A percentile compares a stretch with the other conserved stretches of the same genome.
Conservation (phyloP, 2,329 filamentous ascomycete species). For the Macrophomina phaseolina region DNA sequence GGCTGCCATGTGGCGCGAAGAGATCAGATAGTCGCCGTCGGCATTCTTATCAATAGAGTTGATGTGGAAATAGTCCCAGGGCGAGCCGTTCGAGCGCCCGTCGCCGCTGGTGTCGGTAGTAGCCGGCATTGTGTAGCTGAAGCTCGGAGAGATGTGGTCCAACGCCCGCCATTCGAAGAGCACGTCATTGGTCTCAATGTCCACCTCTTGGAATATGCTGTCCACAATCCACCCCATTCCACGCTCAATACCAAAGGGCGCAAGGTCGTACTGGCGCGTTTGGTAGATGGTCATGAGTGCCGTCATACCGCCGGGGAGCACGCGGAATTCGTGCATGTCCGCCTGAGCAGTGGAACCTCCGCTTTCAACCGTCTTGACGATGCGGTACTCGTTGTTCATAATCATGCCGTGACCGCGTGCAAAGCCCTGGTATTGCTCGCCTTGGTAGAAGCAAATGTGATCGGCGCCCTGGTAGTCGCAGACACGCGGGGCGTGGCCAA, state of each 20-base stretch:
- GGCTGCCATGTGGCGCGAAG: slow-evolving; percentile 31
- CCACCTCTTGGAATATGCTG: slow-evolving; percentile 60
- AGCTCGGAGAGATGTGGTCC: slow-evolving; percentile 60
- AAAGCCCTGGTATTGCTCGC: slow-evolving; percentile 58
- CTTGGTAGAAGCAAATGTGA: slow-evolving; percentile 61
- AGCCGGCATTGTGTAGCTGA: slow-evolving; percentile 53
- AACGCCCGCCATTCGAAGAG: slow-evolving; percentile 66
- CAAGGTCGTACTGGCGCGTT: slow-evolving; percentile 53
- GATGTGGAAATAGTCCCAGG: slow-evolving; percentile 63
- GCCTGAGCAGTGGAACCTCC: slow-evolving; percentile 48
- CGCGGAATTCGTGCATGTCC: slow-evolving; percentile 61
- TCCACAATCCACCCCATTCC: slow-evolving; percentile 60
- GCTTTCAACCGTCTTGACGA: slow-evolving; percentile 54
- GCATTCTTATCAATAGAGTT: slow-evolving; percentile 52
- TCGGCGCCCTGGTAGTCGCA: slow-evolving; percentile 55
- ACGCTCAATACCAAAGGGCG: slow-evolving; percentile 44
- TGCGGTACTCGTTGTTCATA: slow-evolving; percentile 57
- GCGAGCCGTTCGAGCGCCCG: slow-evolving; percentile 49
- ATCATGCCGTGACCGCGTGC: slow-evolving; percentile 59
- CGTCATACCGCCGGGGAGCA: slow-evolving; percentile 52
- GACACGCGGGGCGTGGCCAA: slow-evolving; percentile 55
- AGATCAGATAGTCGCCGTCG: slow-evolving; percentile 32
- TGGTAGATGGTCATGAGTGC: slow-evolving; percentile 47
- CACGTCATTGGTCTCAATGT: slow-evolving; percentile 60
- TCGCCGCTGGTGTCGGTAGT: slow-evolving; percentile 53